Conservation (phyloP, 164 flowering plant genomes). For the Amborella trichopoda region DNA sequence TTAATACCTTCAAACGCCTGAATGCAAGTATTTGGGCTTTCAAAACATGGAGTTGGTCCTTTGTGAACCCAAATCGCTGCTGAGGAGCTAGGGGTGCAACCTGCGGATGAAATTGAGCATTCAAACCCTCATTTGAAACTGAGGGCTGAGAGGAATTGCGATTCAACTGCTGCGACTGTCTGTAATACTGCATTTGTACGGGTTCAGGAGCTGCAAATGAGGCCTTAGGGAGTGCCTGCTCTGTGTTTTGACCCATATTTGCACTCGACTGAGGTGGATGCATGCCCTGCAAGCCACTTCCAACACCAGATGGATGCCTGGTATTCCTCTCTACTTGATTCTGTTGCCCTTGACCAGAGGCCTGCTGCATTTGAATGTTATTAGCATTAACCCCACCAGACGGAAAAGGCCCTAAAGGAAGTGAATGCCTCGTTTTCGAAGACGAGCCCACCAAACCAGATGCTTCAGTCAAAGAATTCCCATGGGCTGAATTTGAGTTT, state of each 20-base stretch:
- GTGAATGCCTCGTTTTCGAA: constrained; percentile 42
- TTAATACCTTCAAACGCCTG: constrained; percentile 81
- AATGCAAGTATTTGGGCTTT: constrained; percentile 96
- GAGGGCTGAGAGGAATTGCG: constrained; percentile 39
- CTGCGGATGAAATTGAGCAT: constrained; percentile 27
- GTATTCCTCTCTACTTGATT: constrained; percentile 25
- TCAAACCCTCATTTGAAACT: constrained; percentile 27
- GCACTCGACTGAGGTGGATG: constrained; percentile 45
- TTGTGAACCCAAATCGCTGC: constrained; percentile 63
- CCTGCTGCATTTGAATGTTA: constrained; percentile 37
- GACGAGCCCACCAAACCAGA: constrained; percentile 55
- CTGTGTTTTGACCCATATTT: constrained; percentile 37
- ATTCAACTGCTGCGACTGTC: constrained; percentile 39
- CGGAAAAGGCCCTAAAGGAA: constrained; percentile 37
- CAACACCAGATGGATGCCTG: constrained; percentile 30
- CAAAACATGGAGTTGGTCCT: constrained; percentile 94
- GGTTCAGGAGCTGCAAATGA: constrained; percentile 26
- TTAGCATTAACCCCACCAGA: constrained; percentile 21
- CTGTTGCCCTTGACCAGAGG: constrained; percentile 36
- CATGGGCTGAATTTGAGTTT: constrained; percentile 58
- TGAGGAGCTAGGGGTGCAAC: constrained; percentile 33
- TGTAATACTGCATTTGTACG: constrained; percentile 44
- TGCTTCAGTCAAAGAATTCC: constrained; percentile 60
- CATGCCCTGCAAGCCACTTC: constrained; percentile 53
- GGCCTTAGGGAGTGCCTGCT: constrained; percentile 27